A percentile compares a stretch with the other conserved stretches of the same genome.
Conservation (phyloP, 441 rosid genomes). For the Corymbia citriodora region DNA sequence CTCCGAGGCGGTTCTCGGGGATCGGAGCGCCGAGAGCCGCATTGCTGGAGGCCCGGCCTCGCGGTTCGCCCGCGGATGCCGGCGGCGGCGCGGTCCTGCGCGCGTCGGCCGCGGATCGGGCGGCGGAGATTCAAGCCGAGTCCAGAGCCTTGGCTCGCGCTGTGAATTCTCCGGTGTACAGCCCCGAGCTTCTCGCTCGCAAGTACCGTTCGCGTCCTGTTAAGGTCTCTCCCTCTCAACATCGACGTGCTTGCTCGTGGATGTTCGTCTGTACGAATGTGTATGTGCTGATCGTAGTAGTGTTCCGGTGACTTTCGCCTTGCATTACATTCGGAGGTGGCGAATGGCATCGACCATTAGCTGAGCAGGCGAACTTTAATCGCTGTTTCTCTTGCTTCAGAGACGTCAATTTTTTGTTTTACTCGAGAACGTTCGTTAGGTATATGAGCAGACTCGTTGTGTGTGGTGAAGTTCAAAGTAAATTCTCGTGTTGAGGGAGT, state of each 20-base stretch:
- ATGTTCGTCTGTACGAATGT: neutral
- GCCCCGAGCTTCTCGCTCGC: constrained; percentile 51
- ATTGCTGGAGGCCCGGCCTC: neutral
- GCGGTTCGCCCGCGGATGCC: neutral
- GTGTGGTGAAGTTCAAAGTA: neutral
- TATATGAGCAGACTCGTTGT: neutral
- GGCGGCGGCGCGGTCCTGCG: neutral
- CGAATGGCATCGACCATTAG: neutral
- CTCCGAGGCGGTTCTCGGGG: neutral
- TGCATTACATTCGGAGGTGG: neutral
- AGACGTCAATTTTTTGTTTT: neutral
- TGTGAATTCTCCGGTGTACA: constrained; percentile 62
- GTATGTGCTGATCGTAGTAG: neutral
- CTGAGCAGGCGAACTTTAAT: neutral
- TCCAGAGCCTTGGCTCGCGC: constrained; percentile 78
- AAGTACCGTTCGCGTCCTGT: constrained; percentile 70
- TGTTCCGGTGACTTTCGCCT: neutral
- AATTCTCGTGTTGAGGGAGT: neutral
- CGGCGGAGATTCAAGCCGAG: constrained; percentile 82
- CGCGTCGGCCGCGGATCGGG: constrained; percentile 24
- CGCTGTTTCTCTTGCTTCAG: neutral
- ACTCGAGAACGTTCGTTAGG: neutral
- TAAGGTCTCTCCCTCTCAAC: constrained; percentile 32
- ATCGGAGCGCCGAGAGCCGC: neutral
- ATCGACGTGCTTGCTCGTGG: neutral